A percentile compares a stretch with the other conserved stretches of the same genome.
phyloP scores from a whole-genome alignment of 257 asterid species.

The Salvia splendens region DNA sequence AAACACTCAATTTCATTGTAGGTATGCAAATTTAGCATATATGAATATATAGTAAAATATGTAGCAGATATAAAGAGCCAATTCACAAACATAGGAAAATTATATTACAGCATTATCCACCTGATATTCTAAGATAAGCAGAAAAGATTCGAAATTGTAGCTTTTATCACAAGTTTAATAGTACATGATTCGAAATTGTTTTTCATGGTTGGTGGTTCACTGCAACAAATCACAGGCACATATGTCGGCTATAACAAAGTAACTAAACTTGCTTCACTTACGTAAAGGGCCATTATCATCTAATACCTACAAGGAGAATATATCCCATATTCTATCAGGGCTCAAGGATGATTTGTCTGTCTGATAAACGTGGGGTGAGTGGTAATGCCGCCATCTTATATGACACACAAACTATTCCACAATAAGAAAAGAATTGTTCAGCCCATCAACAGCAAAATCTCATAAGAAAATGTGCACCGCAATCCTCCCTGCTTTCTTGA shows the following conservation, averaged over 20 bases:
- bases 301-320: slow-evolving; percentile 10
- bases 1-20: not conserved
- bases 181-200: slow-evolving; percentile 9
- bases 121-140: not conserved
- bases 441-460: not conserved
- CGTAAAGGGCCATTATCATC: slow-evolving; percentile 7
- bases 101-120: not conserved
- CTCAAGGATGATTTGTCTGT: not conserved
- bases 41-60: not conserved
- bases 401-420: slow-evolving; percentile 7
- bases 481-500: not conserved
- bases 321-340: slow-evolving; percentile 8
- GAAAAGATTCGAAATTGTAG: not conserved
- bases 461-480: not conserved
- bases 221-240: slow-evolving; percentile 10
- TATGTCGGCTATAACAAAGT: not conserved
- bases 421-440: slow-evolving; percentile 1
- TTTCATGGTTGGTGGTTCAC: not conserved
- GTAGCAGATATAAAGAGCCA: slow-evolving; percentile 10
- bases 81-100: not conserved
- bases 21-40: not conserved
- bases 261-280: slow-evolving; percentile 4
- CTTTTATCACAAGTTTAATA: slow-evolving; percentile 17
- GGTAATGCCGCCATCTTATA: not conserved
- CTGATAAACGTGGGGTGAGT: not conserved